Evolutionary conservation across 2,329 filamentous ascomycete species (phyloP), one percentile per base, ranked within the genome.

Genomic region (Colletotrichum lupini): DNA sequence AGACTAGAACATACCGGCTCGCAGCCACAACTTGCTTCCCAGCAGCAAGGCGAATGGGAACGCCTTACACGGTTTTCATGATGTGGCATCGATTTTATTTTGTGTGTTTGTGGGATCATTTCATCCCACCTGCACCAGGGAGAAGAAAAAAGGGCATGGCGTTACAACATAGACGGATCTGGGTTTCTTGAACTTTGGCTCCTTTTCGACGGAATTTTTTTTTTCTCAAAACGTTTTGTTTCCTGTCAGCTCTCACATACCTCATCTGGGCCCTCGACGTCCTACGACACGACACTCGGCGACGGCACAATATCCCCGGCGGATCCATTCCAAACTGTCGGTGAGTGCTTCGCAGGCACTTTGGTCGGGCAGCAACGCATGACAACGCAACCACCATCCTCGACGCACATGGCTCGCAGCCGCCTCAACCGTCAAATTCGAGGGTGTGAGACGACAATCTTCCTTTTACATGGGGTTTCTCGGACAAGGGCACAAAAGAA

Each of bases 1-100:
- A 78, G 77, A 78, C 69, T 76, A 81, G 80, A 77, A 82, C 77
- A 78, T 76, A 76, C 75, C 77, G 81, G 81, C 82, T 81, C 81
- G 71, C 76, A 79, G 82, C 82, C 81, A 82, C 75, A 74, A 76
- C 77, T 82, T 80, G 81, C 81, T 82, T 81, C 79, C 79, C 80
- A 83, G 82, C 79, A 81, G 80, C 80, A 80, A 79, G 56, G 62
- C 68, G 61, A 67, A 67, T 57, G 67, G 75, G 74, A 74, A 68
- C 67, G 61, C 66, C 68, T 46, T 60, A 69, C 12, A 72, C 70
- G 73, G 70, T 68, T 68, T 75, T 74, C 70, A 75, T 52, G 73
- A 71, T 70, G 72, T 70, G 72, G 74, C 73, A 75, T 75, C 69
- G 58, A 68, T 57, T 67, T 72, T 61, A 70, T 73, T 71, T 55